A percentile compares a stretch with the other conserved stretches of the same genome.
phyloP scores from a whole-genome alignment of 331 rosid genomes.

The Acacia concinna region DNA sequence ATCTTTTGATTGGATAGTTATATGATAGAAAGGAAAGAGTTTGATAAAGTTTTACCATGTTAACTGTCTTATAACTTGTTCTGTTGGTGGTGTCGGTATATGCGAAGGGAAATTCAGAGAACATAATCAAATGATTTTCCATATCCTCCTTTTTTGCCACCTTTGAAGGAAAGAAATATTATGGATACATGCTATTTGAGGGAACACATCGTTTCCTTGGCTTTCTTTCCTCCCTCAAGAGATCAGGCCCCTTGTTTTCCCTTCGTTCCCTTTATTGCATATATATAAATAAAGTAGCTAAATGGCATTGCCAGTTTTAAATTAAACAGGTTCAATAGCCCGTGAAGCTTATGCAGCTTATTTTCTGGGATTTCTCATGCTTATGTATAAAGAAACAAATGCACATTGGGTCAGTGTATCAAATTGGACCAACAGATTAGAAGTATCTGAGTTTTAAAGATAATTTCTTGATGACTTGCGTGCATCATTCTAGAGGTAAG shows the following conservation, averaged over 20 bases:
- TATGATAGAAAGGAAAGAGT: background rate
- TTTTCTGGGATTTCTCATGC: constrained; percentile 1
- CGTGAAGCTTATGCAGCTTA: background rate
- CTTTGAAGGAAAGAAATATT: background rate
- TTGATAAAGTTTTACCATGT: constrained; percentile 12
- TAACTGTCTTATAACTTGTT: constrained; percentile 18
- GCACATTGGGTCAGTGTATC: constrained; percentile 6
- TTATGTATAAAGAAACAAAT: background rate
- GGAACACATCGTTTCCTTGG: background rate
- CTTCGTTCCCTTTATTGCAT: constrained; percentile 12
- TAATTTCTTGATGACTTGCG: background rate
- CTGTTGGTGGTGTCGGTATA: constrained; percentile 7
- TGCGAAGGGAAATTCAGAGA: constrained; percentile 9
- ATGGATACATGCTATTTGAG: background rate
- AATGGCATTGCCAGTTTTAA: background rate
- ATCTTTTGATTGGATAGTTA: constrained; percentile 20
- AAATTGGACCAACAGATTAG: constrained; percentile 13
- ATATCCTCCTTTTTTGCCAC: background rate
- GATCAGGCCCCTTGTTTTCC: background rate
- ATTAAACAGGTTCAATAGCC: constrained; percentile 7
- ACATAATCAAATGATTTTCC: constrained; percentile 12
- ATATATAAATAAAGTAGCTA: background rate
- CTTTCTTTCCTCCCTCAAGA: background rate
- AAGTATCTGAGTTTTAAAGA: background rate
- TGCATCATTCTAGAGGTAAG: constrained; percentile 13